phyloP scores from a whole-genome alignment of 2,329 filamentous ascomycete genomes.

The Lasiodiplodia theobromae region DNA sequence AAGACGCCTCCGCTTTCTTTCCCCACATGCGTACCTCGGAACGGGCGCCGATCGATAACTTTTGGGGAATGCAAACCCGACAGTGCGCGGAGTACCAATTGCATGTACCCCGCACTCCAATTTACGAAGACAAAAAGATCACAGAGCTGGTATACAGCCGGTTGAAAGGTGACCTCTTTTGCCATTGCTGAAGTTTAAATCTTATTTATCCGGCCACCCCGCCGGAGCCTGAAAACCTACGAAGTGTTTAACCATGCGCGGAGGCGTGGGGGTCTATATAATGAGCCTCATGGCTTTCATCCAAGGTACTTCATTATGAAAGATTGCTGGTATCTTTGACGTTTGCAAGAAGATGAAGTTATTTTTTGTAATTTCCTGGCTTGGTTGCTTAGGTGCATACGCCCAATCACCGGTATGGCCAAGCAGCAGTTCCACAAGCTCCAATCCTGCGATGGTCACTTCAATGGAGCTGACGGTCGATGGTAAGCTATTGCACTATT shows the following conservation, averaged over 20 bases:
- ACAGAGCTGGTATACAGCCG: conserved; percentile 1
- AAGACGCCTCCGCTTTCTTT: conserved; percentile 13
- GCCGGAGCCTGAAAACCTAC: not conserved
- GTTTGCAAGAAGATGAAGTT: not conserved
- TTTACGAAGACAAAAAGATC: not conserved
- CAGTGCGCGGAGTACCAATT: not conserved
- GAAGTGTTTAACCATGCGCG: not conserved
- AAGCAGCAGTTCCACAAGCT: conserved; percentile 17
- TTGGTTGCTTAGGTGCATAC: not conserved
- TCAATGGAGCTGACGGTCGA: conserved; percentile 20
- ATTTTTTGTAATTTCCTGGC: not conserved
- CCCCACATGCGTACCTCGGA: conserved; percentile 2
- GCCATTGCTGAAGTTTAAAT: not conserved
- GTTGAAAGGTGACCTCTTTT: not conserved
- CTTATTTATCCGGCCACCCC: conserved; percentile 17
- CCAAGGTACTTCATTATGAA: not conserved
- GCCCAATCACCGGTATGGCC: conserved; percentile 20
- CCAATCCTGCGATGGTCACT: conserved; percentile 10
- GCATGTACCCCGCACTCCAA: conserved; percentile 7
- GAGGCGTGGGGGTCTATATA: not conserved
- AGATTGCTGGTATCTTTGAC: not conserved
- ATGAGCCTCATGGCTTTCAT: not conserved
- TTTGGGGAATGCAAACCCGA: conserved; percentile 8
- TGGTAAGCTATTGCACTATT: not conserved
- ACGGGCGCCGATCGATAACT: conserved; percentile 1